phyloP scores from a whole-genome alignment of 2,329 filamentous ascomycete species.

The Rachicladosporium sp. region DNA sequence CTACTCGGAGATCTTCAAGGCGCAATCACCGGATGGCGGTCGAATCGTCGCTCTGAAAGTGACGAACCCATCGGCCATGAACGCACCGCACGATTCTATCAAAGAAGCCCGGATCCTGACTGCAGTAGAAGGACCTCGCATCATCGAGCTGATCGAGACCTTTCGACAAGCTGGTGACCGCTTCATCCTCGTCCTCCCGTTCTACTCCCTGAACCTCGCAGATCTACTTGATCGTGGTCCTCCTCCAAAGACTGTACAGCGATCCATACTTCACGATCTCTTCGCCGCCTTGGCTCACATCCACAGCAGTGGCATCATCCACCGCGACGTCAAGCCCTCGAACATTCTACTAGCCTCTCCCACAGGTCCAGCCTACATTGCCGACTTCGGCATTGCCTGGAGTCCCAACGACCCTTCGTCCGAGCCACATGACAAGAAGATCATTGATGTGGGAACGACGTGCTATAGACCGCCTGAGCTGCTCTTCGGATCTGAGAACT shows the following conservation, averaged over 20 bases:
- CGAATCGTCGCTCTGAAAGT: slow-evolving; percentile 65
- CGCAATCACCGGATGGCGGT: slow-evolving; percentile 28
- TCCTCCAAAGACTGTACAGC: slow-evolving; percentile 24
- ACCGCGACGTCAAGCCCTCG: slow-evolving; percentile 87
- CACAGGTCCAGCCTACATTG: slow-evolving; percentile 62
- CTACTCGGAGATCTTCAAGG: slow-evolving; percentile 73
- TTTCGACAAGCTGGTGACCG: slow-evolving; percentile 58
- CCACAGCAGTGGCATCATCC: slow-evolving; percentile 66
- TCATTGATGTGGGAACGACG: slow-evolving; percentile 87
- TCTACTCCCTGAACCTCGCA: slow-evolving; percentile 60
- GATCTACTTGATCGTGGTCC: slow-evolving; percentile 43
- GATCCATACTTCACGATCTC: slow-evolving; percentile 49
- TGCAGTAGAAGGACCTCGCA: slow-evolving; percentile 42
- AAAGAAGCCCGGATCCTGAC: slow-evolving; percentile 67
- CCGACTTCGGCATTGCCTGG: slow-evolving; percentile 92
- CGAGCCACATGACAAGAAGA: slow-evolving; percentile 58
- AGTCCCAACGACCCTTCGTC: slow-evolving; percentile 44
- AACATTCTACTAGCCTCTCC: slow-evolving; percentile 45
- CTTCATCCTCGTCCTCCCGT: slow-evolving; percentile 76
- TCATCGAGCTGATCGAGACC: slow-evolving; percentile 59
- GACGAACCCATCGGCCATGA: slow-evolving; percentile 59
- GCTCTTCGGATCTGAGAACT: slow-evolving; percentile 69
- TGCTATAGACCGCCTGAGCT: slow-evolving; percentile 83
- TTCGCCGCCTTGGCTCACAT: slow-evolving; percentile 60
- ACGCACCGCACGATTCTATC: slow-evolving; percentile 69